Percentiles rank a stretch among this genome's conserved stretches.
Evolutionary conservation across 257 asterid genomes (phyloP).

Genomic region (Solanum phureja): DNA sequence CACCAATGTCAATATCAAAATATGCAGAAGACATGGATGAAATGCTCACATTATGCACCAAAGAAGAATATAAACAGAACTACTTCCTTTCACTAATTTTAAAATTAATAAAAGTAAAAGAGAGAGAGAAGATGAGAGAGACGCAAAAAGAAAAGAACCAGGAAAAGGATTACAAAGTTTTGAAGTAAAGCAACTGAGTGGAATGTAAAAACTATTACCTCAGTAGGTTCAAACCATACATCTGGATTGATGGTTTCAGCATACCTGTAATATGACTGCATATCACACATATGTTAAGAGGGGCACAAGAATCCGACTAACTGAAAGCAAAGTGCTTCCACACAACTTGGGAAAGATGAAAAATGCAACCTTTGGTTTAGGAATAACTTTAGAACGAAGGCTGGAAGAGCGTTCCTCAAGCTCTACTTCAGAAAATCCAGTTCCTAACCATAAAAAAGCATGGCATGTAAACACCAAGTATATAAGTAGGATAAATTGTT

Average conservation of each 20-base stretch:
- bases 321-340: not conserved
- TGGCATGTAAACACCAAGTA: not conserved
- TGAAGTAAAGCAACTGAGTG: not conserved
- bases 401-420: conserved; percentile 88
- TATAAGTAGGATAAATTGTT: not conserved
- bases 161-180: not conserved
- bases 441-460: conserved; percentile 38
- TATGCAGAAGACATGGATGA: not conserved
- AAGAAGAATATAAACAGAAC: not conserved
- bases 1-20: too few relatives aligned
- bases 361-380: conserved; percentile 63
- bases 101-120: not conserved
- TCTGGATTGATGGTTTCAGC: conserved; percentile 72
- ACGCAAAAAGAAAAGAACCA: not conserved
- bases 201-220: conserved; percentile 40
- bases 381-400: conserved; percentile 73
- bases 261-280: conserved; percentile 80
- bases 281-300: conserved; percentile 12
- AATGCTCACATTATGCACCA: not conserved
- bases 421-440: conserved; percentile 85
- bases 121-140: not conserved
- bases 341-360: not conserved
- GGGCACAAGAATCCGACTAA: not conserved
- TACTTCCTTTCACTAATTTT: not conserved
- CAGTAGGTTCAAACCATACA: conserved; percentile 95